Conservation (phyloP, 495 filamentous ascomycete genomes). For the Margaritispora aquatica region DNA sequence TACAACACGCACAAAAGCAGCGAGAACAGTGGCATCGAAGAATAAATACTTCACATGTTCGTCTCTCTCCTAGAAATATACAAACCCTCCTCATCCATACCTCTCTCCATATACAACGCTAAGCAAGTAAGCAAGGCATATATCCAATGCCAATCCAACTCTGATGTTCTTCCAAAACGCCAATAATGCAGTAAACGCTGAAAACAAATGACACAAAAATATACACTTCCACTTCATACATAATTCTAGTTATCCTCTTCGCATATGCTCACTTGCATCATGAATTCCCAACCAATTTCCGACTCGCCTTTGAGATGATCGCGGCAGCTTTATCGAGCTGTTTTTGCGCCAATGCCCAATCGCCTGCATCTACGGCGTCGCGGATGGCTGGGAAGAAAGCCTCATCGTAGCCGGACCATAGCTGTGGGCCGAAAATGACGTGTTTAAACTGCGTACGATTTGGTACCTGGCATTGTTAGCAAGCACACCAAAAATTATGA, state of each 20-base stretch:
- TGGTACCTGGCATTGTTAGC: conserved; percentile 52
- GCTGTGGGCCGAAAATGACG: conserved; percentile 76
- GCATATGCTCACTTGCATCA: background rate
- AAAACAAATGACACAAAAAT: background rate
- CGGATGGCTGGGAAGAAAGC: conserved; percentile 80
- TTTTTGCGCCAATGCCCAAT: conserved; percentile 65
- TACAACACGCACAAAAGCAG: background rate
- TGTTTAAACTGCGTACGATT: conserved; percentile 94
- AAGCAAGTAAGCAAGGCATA: background rate
- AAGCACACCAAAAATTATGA: background rate
- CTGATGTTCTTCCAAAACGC: background rate
- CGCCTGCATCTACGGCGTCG: conserved; percentile 65
- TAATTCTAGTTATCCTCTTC: background rate
- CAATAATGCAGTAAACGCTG: background rate
- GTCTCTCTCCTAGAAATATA: background rate
- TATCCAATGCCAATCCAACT: background rate
- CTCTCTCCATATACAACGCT: background rate
- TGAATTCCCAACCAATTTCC: conserved; percentile 35
- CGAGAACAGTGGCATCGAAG: background rate
- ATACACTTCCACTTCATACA: background rate
- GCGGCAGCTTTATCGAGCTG: conserved; percentile 67
- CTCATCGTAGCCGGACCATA: conserved; percentile 70
- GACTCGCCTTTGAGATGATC: conserved; percentile 60
- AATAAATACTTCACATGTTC: background rate
- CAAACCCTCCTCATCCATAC: background rate